Evolutionary conservation across 257 asterid species (phyloP).

Genomic region (Jaltomata sinuosa): DNA sequence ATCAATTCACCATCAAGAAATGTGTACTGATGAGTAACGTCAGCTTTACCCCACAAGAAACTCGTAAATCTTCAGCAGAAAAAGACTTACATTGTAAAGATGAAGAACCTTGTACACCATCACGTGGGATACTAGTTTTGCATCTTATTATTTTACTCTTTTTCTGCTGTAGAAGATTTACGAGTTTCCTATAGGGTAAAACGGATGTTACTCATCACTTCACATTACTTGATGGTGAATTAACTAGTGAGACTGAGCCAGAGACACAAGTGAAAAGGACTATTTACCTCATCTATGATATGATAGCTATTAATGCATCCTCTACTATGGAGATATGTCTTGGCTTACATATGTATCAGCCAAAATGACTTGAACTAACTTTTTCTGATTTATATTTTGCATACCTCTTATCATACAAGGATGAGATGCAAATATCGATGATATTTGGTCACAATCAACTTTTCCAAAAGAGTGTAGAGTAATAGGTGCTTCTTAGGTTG

Average conservation of each 20-base stretch:
- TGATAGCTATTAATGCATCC: background rate
- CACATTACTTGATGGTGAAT: conserved; percentile 3
- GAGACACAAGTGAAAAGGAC: background rate
- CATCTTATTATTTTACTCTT: background rate
- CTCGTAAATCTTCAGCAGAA: background rate
- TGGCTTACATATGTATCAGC: background rate
- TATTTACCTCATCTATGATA: background rate
- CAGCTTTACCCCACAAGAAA: conserved; percentile 6
- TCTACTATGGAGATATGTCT: background rate
- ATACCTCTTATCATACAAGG: background rate
- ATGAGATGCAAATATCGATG: background rate
- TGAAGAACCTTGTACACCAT: background rate
- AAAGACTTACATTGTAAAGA: background rate
- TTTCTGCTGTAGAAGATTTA: background rate
- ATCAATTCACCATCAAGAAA: conserved; percentile 8
- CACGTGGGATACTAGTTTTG: too few species aligned
- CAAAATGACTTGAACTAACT: too few species aligned
- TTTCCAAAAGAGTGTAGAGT: too few species aligned
- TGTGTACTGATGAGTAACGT: conserved; percentile 1
- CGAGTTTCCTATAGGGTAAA: background rate
- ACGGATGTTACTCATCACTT: background rate
- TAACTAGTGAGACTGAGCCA: background rate
- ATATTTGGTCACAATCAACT: background rate
- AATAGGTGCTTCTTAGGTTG: background rate
- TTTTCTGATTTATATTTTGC: background rate